phyloP scores from a whole-genome alignment of 495 filamentous ascomycete species.

The Bombardia bombarda region DNA sequence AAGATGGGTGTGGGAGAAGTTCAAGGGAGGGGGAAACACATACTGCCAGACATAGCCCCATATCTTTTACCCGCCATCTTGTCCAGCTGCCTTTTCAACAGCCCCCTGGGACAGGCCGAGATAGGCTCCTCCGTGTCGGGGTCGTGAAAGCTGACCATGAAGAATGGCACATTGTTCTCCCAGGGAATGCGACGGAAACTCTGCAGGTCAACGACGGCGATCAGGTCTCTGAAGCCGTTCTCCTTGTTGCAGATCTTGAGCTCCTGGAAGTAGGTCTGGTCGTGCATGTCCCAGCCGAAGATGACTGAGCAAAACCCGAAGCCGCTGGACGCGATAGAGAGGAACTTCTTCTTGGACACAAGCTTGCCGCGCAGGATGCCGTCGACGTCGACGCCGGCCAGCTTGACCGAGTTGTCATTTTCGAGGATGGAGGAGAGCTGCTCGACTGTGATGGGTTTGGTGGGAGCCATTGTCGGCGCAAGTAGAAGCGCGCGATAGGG shows the following conservation, averaged over 20 bases:
- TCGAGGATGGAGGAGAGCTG: constrained; percentile 57
- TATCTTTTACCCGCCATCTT: constrained; percentile 58
- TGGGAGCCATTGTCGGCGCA: not conserved
- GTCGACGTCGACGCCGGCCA: constrained; percentile 88
- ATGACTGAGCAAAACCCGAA: constrained; percentile 97
- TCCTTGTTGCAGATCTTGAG: constrained; percentile 83
- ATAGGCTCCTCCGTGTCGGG: constrained; percentile 61
- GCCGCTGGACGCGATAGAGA: constrained; percentile 71
- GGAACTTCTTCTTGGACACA: constrained; percentile 92
- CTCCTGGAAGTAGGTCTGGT: constrained; percentile 77
- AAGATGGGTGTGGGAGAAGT: not conserved
- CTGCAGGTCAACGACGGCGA: constrained; percentile 73
- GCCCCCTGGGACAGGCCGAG: constrained; percentile 72
- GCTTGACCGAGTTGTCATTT: constrained; percentile 78
- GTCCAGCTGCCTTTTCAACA: constrained; percentile 60
- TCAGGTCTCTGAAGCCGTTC: constrained; percentile 86
- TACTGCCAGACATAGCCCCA: constrained; percentile 91
- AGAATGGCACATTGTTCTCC: constrained; percentile 91
- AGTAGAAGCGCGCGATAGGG: too few species aligned
- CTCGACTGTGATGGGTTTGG: constrained; percentile 42
- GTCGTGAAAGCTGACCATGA: constrained; percentile 80
- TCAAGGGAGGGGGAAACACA: constrained; percentile 10
- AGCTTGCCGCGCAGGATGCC: constrained; percentile 88
- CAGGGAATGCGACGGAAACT: constrained; percentile 89
- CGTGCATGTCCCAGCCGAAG: constrained; percentile 99